Evolutionary conservation across 2,329 filamentous ascomycete species (phyloP).

Genomic region (Karstenula rhodostoma): DNA sequence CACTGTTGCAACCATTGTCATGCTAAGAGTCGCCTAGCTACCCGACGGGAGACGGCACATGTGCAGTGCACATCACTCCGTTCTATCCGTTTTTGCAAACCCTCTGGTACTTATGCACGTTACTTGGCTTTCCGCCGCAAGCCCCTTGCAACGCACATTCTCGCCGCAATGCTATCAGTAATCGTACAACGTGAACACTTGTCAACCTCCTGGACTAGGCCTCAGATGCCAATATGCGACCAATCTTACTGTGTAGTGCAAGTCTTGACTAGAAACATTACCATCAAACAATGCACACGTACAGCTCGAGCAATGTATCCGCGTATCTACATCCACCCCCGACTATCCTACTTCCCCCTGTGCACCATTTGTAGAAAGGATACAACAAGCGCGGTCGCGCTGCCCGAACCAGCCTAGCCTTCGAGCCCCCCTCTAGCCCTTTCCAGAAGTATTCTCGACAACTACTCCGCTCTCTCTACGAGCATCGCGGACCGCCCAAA

Average conservation of each 20-base stretch:
- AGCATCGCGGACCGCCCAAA: slow-evolving; percentile 7
- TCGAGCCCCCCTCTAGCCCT: slow-evolving; percentile 1
- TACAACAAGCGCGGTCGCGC: slow-evolving; percentile 8
- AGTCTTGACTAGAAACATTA: too few relatives aligned
- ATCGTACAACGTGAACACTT: not conserved
- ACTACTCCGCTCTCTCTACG: slow-evolving; percentile 3
- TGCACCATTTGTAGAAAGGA: not conserved
- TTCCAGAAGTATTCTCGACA: slow-evolving; percentile 1
- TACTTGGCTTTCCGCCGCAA: too few relatives aligned
- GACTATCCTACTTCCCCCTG: not conserved
- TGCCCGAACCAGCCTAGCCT: slow-evolving; percentile 9
- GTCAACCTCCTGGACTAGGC: not conserved
- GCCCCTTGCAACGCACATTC: not conserved
- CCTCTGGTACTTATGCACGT: not conserved
- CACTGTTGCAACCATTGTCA: not conserved
- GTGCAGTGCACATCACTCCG: not conserved
- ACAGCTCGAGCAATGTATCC: not conserved
- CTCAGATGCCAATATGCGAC: too few relatives aligned
- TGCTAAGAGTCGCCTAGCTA: not conserved
- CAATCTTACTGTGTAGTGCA: too few relatives aligned
- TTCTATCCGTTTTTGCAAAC: slow-evolving; percentile 2
- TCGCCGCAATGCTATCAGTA: not conserved
- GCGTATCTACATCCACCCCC: not conserved
- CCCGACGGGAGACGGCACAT: not conserved
- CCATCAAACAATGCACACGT: not conserved